Conservation (phyloP, 2,329 filamentous ascomycete genomes). For the Dothistroma pini region DNA sequence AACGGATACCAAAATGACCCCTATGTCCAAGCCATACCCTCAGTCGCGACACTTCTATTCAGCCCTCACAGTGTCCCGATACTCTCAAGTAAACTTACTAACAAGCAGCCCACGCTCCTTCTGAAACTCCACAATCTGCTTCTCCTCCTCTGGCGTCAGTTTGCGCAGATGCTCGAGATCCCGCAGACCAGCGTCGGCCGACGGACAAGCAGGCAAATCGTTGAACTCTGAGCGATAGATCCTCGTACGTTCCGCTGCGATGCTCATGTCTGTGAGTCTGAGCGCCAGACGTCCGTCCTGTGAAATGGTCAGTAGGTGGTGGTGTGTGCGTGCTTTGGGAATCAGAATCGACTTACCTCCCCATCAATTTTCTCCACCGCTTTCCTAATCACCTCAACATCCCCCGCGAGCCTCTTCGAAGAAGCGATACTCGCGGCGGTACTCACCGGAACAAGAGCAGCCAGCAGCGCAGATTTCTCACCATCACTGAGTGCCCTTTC, state of each 20-base stretch:
- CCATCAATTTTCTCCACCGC: not conserved
- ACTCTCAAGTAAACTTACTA: not conserved
- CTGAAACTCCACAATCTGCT: not conserved
- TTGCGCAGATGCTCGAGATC: not conserved
- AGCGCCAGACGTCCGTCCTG: not conserved
- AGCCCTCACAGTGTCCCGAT: no score
- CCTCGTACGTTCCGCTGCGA: not conserved
- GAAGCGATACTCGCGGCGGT: no score
- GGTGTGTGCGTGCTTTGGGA: no score
- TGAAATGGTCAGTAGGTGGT: no score
- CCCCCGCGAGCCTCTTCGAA: no score
- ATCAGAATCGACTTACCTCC: not conserved
- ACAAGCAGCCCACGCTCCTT: not conserved
- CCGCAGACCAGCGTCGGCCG: not conserved
- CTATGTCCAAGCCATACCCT: no score
- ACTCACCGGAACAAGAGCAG: no score
- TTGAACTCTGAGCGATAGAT: not conserved
- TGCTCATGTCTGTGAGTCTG: not conserved
- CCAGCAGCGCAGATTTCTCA: no score
- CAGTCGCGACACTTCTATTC: no score
- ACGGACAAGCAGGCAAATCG: not conserved
- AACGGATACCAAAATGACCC: no score
- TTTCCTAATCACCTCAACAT: not conserved
- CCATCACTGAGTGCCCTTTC: no score
- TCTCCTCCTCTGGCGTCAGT: not conserved